phyloP scores from a whole-genome alignment of 1,284 basidiomycete species.

The Malassezia arunalokei region DNA sequence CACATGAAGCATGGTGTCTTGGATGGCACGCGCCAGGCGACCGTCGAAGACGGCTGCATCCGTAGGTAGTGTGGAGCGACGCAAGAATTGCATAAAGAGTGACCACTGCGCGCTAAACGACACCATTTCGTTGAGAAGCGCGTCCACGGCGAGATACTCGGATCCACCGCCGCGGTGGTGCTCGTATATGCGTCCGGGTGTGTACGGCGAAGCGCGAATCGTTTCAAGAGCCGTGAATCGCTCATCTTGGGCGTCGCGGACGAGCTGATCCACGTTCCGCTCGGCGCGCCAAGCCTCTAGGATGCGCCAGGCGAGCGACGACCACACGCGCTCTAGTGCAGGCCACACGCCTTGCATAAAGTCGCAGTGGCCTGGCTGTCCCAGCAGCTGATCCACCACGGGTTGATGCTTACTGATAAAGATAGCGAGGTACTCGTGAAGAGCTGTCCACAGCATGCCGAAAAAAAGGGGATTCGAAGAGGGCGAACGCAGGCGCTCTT shows the following conservation, averaged over 20 bases:
- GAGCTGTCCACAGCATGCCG: slow-evolving; percentile 53
- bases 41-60: neutral
- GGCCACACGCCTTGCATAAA: slow-evolving; percentile 53
- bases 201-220: slow-evolving; percentile 2
- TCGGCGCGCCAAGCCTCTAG: slow-evolving; percentile 73
- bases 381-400: slow-evolving; percentile 90
- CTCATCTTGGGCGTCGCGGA: slow-evolving; percentile 16
- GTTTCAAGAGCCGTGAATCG: neutral
- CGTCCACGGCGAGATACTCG: slow-evolving; percentile 56
- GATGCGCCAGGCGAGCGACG: slow-evolving; percentile 64
- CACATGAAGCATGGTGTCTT: slow-evolving; percentile 51
- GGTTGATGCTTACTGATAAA: slow-evolving; percentile 95
- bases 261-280: slow-evolving; percentile 19
- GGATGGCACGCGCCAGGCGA: neutral
- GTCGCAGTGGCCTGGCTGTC: slow-evolving; percentile 44
- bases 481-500: slow-evolving; percentile 16
- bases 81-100: slow-evolving; percentile 74
- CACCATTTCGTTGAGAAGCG: slow-evolving; percentile 69
- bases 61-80: neutral
- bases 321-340: slow-evolving; percentile 70
- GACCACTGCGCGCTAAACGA: slow-evolving; percentile 84
- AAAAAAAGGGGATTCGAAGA: slow-evolving; percentile 25
- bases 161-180: slow-evolving; percentile 12
- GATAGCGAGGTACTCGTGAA: slow-evolving; percentile 88
- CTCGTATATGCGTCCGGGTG: slow-evolving; percentile 18